Conservation (phyloP, 2,329 filamentous ascomycete species). For the Trichoderma aggressivum region DNA sequence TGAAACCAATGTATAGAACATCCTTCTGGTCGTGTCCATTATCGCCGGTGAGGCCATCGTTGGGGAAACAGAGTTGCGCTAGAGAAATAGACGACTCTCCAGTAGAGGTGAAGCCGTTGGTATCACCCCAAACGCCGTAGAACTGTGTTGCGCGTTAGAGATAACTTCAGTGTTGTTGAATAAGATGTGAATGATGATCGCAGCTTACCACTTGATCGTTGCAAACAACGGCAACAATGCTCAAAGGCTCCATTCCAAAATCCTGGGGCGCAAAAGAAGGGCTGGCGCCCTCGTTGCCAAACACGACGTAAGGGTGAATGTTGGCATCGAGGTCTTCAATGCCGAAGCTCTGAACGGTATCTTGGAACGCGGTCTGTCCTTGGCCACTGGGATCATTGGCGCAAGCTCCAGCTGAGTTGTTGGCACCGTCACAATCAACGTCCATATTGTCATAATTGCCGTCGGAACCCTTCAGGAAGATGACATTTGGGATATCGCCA, state of each 20-base stretch:
- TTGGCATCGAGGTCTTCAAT: slow-evolving; percentile 16
- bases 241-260: slow-evolving; percentile 8
- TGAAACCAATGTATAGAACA: slow-evolving; percentile 56
- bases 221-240: slow-evolving; percentile 13
- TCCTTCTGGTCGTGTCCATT: slow-evolving; percentile 50
- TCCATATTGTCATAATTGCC: slow-evolving; percentile 18
- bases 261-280: slow-evolving; percentile 1
- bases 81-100: slow-evolving; percentile 52
- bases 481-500: slow-evolving; percentile 37
- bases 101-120: slow-evolving; percentile 46
- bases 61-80: slow-evolving; percentile 50
- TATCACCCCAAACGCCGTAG: slow-evolving; percentile 57
- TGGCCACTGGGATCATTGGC: slow-evolving; percentile 15
- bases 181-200: neutral
- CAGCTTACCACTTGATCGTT: slow-evolving; percentile 14
- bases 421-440: slow-evolving; percentile 17
- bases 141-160: neutral
- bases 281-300: neutral
- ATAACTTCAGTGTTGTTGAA: neutral
- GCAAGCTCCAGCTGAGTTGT: slow-evolving; percentile 1
- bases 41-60: slow-evolving; percentile 43
- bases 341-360: slow-evolving; percentile 5
- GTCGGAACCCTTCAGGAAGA: slow-evolving; percentile 27
- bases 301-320: slow-evolving; percentile 15
- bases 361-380: slow-evolving; percentile 11